phyloP scores from a whole-genome alignment of 768 basidiomycete species.

The Russula earlei region DNA sequence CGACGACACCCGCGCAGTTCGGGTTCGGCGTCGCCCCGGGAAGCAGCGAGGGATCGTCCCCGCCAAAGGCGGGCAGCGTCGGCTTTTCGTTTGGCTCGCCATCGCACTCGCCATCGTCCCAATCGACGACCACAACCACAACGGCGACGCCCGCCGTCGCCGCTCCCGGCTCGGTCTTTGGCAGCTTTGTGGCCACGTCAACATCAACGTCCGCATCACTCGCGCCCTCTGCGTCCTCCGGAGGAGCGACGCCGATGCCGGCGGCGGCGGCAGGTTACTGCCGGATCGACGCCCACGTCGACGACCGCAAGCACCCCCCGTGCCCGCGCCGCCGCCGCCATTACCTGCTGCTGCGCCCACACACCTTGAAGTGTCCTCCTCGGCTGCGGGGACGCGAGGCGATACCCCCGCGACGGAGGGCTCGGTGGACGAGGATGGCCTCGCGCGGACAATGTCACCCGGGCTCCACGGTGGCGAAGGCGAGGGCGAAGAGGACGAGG shows the following conservation, averaged over 20 bases:
- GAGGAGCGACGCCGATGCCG: background rate
- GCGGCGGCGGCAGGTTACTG: background rate
- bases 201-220: background rate
- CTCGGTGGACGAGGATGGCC: conserved; percentile 21
- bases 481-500: conserved; percentile 75
- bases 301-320: background rate
- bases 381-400: conserved; percentile 1
- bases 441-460: conserved; percentile 18
- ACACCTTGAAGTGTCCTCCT: no score
- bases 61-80: conserved; percentile 10
- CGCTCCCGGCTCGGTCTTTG: background rate
- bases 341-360: no score
- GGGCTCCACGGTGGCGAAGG: conserved; percentile 54
- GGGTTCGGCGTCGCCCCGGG: conserved; percentile 11
- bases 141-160: background rate
- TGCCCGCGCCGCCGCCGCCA: background rate
- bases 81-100: conserved; percentile 20
- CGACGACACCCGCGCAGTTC: conserved; percentile 7
- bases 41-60: background rate
- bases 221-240: background rate
- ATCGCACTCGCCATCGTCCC: conserved; percentile 1
- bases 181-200: background rate
- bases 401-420: conserved; percentile 23
- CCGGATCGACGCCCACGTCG: background rate
- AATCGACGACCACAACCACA: background rate